Evolutionary conservation across 257 asterid genomes (phyloP), one percentile per base, ranked within the genome.

Genomic region (Jacaranda copaia): DNA sequence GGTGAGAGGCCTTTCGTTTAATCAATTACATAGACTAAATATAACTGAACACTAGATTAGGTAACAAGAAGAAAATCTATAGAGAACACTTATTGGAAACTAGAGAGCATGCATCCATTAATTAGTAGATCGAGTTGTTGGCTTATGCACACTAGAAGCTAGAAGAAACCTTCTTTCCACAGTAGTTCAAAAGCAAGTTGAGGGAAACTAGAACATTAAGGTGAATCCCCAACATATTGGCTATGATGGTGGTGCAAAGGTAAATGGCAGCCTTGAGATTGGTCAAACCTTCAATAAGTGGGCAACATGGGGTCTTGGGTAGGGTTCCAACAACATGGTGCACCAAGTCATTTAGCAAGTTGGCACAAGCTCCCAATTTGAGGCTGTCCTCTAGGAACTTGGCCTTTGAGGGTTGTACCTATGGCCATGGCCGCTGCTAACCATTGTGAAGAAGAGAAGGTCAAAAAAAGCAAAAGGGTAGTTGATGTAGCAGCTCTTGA

Each of bases 221-320:
- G 1, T 25, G 32, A 25, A 25, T 25, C 1, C 32, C 32, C 32
- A 25, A 25, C 32, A 25, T 2, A 25, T 25, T 25, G 32, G 32
- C 32, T 25, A 0, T 25, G 32, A 25, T 25, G 32, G 32, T 2
- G 32, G 32, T 25, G 32, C 32, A 25, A 25, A 25, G 86, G 77
- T 84, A 83, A 15, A 79, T 58, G 4, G 86, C 86, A 0, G 84
- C 86, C 59, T 83, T 84, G 5, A 83, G 86, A 67, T 83, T 84
- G 6, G 60, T 77, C 61, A 83, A 45, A 6, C 86, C 86, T 7
- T 42, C 38, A 3, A 84, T 74, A 52, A 84, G 85, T 1, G 79
- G n/a, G 78, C 87, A 84, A 77, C 87, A 84, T 3, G 87, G 87
- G 32, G 74, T 75, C 7, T 78, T 81, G 4, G 87, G 85, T 16